Conservation (phyloP, 2,329 filamentous ascomycete species). For the Ramularia endophylla region DNA sequence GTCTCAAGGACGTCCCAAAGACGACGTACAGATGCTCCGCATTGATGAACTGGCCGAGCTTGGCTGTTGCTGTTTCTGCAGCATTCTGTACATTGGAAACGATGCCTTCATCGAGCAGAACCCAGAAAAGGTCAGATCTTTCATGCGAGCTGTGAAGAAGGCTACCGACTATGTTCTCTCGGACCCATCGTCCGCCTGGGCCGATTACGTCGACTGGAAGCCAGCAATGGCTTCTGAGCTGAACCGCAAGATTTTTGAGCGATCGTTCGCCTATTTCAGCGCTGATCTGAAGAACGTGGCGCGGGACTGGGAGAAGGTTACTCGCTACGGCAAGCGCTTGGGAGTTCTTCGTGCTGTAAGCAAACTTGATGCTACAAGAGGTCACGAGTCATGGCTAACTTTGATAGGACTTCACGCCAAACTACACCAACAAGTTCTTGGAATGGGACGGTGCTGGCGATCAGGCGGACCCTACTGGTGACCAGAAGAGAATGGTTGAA, state of each 20-base stretch:
- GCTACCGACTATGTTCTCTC: conserved; percentile 67
- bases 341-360: conserved; percentile 61
- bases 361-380: too few relatives aligned
- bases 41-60: conserved; percentile 75
- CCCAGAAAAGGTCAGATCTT: conserved; percentile 59
- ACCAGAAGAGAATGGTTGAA: conserved; percentile 68
- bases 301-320: conserved; percentile 74
- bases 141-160: conserved; percentile 67
- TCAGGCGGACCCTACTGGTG: conserved; percentile 60
- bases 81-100: conserved; percentile 75
- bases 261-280: conserved; percentile 71
- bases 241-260: conserved; percentile 75
- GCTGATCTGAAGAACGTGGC: conserved; percentile 67
- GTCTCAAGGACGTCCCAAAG: conserved; percentile 54
- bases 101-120: conserved; percentile 62
- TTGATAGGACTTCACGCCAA: conserved; percentile 53
- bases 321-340: conserved; percentile 67
- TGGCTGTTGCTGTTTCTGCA: conserved; percentile 80
- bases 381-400: too few relatives aligned
- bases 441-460: conserved; percentile 60
- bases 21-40: conserved; percentile 72
- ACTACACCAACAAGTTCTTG: conserved; percentile 67
- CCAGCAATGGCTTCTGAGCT: conserved; percentile 61
- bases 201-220: conserved; percentile 66
- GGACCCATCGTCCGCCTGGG: conserved; percentile 57